Evolutionary conservation across 176 grass and related monocot species (phyloP).

Genomic region (Alloteropsis semialata): DNA sequence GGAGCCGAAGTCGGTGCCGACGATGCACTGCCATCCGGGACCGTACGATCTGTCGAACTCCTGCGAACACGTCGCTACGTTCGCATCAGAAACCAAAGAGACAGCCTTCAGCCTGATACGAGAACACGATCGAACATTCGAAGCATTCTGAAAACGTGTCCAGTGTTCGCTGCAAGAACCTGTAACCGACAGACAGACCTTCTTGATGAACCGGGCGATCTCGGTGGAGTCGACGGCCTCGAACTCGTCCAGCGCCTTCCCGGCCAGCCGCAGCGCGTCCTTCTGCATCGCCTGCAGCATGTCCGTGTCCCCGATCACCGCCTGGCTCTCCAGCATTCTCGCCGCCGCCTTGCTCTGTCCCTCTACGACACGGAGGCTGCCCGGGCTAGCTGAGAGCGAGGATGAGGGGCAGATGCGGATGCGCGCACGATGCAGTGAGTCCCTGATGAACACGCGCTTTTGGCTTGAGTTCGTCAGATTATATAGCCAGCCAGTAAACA

Average conservation of each 20-base stretch:
- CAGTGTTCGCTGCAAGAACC: not conserved
- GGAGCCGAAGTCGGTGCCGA: slow-evolving; percentile 55
- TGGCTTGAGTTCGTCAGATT: not conserved
- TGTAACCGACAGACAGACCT: not conserved
- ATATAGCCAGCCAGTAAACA: not conserved
- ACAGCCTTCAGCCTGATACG: not conserved
- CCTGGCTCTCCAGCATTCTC: slow-evolving; percentile 61
- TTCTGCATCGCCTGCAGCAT: slow-evolving; percentile 51
- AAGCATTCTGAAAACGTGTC: not conserved
- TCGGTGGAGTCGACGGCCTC: slow-evolving; percentile 49
- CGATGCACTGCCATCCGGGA: slow-evolving; percentile 58
- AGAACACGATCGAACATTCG: no score
- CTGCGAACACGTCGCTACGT: not conserved
- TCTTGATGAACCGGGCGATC: slow-evolving; percentile 59
- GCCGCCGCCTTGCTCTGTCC: not conserved
- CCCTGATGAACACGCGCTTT: no score
- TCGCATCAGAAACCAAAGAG: not conserved
- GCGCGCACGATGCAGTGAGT: not conserved
- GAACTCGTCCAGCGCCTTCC: slow-evolving; percentile 55
- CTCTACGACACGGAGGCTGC: not conserved
- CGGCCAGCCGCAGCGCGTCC: slow-evolving; percentile 41
- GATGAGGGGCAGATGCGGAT: not conserved
- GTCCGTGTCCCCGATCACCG: slow-evolving; percentile 62
- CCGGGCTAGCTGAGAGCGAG: not conserved
- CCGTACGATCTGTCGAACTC: slow-evolving; percentile 53